These are phyloP conservation scores for Trichoderma breve DNA, from an alignment of 2,329 filamentous ascomycete genomes.

Conservation along the genomic window DNA sequence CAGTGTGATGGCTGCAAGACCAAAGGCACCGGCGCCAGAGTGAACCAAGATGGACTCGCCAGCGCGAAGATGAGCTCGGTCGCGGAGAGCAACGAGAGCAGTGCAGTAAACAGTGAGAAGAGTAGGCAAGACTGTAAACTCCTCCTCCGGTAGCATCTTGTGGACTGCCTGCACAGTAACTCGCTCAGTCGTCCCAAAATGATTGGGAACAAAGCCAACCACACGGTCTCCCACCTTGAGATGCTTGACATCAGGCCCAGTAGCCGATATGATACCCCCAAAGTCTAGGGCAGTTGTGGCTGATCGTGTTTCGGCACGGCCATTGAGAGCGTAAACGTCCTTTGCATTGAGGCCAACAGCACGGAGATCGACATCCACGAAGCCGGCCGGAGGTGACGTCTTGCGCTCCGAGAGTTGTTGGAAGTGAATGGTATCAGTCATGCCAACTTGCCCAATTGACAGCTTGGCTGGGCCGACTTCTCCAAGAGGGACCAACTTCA, in stretches of 20 bases:
- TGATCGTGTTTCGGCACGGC: slow-evolving; percentile 30
- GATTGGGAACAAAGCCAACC: slow-evolving; percentile 25
- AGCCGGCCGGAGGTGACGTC: slow-evolving; percentile 11
- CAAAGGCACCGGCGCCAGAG: slow-evolving; percentile 24
- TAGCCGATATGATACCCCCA: slow-evolving; percentile 28
- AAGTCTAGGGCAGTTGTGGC: slow-evolving; percentile 29
- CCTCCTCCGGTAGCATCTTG: slow-evolving; percentile 32
- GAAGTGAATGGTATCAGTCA: slow-evolving; percentile 26
- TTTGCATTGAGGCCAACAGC: slow-evolving; percentile 27
- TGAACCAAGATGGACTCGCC: slow-evolving; percentile 27
- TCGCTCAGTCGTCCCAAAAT: slow-evolving; percentile 27
- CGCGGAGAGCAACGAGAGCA: slow-evolving; percentile 22
- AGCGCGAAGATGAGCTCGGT: slow-evolving; percentile 27
- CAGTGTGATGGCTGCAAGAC: slow-evolving; percentile 24
- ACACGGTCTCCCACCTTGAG: slow-evolving; percentile 31
- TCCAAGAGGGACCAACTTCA: neutral
- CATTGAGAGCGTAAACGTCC: slow-evolving; percentile 29
- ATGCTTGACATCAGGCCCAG: slow-evolving; percentile 22
- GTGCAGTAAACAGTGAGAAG: slow-evolving; percentile 21
- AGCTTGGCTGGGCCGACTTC: slow-evolving; percentile 18
- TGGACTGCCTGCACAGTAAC: slow-evolving; percentile 7
- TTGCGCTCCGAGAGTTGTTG: slow-evolving; percentile 19
- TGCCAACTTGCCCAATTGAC: slow-evolving; percentile 16
- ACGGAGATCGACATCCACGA: slow-evolving; percentile 4
- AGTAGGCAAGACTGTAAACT: slow-evolving; percentile 23